Evolutionary conservation across 306 rosid species (phyloP), one percentile per base, ranked within the genome.

Genomic region (Rosa chinensis): DNA sequence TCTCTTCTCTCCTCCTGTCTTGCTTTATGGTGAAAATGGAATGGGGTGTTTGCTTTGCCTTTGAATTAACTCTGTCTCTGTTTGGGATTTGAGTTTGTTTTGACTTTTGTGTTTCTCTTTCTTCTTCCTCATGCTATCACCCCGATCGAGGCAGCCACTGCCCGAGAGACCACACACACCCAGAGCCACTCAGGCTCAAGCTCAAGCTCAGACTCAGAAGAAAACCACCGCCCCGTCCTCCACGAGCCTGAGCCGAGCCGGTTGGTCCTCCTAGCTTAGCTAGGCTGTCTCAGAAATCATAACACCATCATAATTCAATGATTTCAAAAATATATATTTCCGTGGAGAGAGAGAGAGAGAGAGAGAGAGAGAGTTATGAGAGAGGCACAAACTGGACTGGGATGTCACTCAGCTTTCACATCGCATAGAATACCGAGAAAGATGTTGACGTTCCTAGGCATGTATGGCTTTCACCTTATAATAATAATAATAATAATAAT

Each of bases 361-460:
- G 49, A 42, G 69, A 42, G 35, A 56, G 13, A 16, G 59, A 20
- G 47, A 12, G 5, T 21, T 8, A 74, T 17, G 68, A 3, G 48
- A 3, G 28, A 32, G 59, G 78, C 74, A 48, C 70, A 77, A 48
- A 76, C 81, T 62, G 59, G 45, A 44, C 53, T n/a, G 53, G 37
- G 67, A 70, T 82, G 78, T 82, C 69, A 72, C 70, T 72, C 81
- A 82, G 82, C 81, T 32, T 42, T 82, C 85, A 77, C 75, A 77
- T 72, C 81, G 28, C 64, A 64, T 82, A 20, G 84, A 75, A 58
- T 70, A 49, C 77, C 59, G 84, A 47, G 80, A 59, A 45, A 37
- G 77, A 72, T 79, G 72, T 61, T 61, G 77, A 79, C 77, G 44
- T 79, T 21, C 75, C 76, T 25, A 17, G 55, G 56, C 77, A 55